A percentile compares a stretch with the other conserved stretches of the same genome.
Evolutionary conservation across 2,329 filamentous ascomycete genomes (phyloP).

Genomic region (Exutisphaerella laricina): DNA sequence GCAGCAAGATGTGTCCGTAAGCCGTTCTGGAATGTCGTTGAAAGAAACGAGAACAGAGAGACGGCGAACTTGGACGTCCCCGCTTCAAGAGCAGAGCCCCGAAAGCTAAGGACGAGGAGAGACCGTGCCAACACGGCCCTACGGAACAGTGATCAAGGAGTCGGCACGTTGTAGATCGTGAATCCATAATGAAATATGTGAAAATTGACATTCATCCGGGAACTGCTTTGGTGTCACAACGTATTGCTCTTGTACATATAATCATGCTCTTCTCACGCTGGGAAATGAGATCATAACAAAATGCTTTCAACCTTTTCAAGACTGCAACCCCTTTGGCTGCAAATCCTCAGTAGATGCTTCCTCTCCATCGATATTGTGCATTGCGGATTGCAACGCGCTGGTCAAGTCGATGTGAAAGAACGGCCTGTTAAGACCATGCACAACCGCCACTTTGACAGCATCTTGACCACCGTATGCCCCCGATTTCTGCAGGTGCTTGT

Average conservation of each 20-base stretch:
- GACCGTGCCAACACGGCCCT: neutral
- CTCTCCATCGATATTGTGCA: slow-evolving; percentile 55
- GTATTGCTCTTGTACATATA: neutral
- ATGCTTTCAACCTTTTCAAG: neutral
- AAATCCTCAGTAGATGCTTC: neutral
- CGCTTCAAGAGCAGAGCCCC: neutral
- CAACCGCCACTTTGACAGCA: slow-evolving; percentile 54
- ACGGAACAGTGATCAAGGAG: too few species aligned
- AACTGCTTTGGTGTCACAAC: neutral
- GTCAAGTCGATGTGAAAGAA: slow-evolving; percentile 93
- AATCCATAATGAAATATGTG: too few species aligned
- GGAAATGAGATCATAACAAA: neutral
- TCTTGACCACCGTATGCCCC: slow-evolving; percentile 31
- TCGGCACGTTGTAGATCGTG: too few species aligned
- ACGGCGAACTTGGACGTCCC: neutral
- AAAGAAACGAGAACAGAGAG: neutral
- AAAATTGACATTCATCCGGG: too few species aligned
- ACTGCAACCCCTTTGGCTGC: neutral
- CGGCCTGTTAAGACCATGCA: slow-evolving; percentile 82
- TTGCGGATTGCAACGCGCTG: slow-evolving; percentile 78
- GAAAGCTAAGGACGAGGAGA: neutral
- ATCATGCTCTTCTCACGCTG: neutral
- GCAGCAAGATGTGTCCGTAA: too few species aligned
- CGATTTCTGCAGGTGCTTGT: slow-evolving; percentile 45
- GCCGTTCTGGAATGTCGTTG: neutral